Conservation (phyloP, 306 rosid species). For the Ziziphus jujuba region DNA sequence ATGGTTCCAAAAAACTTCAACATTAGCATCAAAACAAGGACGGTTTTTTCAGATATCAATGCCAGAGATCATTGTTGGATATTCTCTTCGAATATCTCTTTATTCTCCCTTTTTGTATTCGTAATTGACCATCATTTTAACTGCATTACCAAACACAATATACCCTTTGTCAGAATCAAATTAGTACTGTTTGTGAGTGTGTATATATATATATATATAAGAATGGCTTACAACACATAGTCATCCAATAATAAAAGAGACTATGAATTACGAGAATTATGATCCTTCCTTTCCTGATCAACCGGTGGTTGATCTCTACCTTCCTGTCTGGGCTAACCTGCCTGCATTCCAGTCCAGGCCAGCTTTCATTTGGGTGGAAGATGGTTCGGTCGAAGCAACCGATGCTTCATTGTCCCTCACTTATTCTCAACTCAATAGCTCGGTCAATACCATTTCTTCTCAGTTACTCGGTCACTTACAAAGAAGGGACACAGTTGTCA, state of each 20-base stretch:
- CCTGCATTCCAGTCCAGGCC: conserved; percentile 66
- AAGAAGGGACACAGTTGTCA: conserved; percentile 49
- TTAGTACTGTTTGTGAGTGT: not conserved
- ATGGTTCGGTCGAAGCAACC: conserved; percentile 1
- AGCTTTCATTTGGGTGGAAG: conserved; percentile 72
- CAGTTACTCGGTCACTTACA: conserved; percentile 36
- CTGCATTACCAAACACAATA: not conserved
- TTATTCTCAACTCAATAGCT: conserved; percentile 55
- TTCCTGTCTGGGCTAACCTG: conserved; percentile 63
- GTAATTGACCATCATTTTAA: conserved; percentile 7
- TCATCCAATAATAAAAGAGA: conserved; percentile 1
- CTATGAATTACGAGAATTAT: conserved; percentile 66
- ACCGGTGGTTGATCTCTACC: conserved; percentile 76
- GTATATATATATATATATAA: not conserved
- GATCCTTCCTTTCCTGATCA: conserved; percentile 83
- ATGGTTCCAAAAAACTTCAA: not conserved
- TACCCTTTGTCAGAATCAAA: not conserved
- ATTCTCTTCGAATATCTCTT: conserved; percentile 46
- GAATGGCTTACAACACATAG: not conserved
- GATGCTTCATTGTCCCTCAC: conserved; percentile 33
- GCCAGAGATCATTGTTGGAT: conserved; percentile 33
- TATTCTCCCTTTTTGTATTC: conserved; percentile 31
- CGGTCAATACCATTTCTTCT: conserved; percentile 43
- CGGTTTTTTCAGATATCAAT: not conserved
- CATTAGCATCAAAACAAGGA: not conserved